Evolutionary conservation across 495 filamentous ascomycete species (phyloP).

Genomic region (Chaetomidium leptoderma): DNA sequence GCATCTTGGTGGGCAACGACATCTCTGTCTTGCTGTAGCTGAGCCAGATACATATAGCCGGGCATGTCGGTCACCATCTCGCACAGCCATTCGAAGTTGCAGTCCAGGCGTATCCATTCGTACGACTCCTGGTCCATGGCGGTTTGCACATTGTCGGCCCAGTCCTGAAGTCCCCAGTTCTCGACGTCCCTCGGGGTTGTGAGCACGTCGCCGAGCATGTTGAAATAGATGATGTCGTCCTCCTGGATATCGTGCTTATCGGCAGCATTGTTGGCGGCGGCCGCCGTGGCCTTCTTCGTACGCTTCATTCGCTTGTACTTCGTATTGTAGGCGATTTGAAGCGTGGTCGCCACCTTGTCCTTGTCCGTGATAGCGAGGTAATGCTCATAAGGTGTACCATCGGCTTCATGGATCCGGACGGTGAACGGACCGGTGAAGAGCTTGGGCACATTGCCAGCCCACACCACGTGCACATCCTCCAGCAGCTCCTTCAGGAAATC

Average conservation of each 20-base stretch:
- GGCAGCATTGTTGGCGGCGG: conserved; percentile 41
- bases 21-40: conserved; percentile 95
- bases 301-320: conserved; percentile 98
- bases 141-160: conserved; percentile 78
- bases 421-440: conserved; percentile 95
- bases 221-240: conserved; percentile 90
- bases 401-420: conserved; percentile 95
- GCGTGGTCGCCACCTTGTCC: conserved; percentile 54
- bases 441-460: conserved; percentile 63
- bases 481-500: conserved; percentile 79
- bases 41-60: conserved; percentile 94
- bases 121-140: conserved; percentile 94
- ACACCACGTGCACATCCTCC: conserved; percentile 67
- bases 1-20: conserved; percentile 89
- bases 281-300: conserved; percentile 74
- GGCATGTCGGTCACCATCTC: conserved; percentile 70
- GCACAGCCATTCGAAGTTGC: conserved; percentile 97
- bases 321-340: conserved; percentile 97
- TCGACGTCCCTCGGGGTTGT: conserved; percentile 73
- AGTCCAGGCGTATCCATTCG: conserved; percentile 97
- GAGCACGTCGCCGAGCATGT: conserved; percentile 88
- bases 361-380: conserved; percentile 91
- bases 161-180: conserved; percentile 82
- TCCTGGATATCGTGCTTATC: conserved; percentile 72
- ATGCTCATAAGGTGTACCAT: conserved; percentile 97